These are phyloP conservation scores for Tricholoma sp. DNA, from an alignment of 768 basidiomycete genomes.

Conservation along the genomic window DNA sequence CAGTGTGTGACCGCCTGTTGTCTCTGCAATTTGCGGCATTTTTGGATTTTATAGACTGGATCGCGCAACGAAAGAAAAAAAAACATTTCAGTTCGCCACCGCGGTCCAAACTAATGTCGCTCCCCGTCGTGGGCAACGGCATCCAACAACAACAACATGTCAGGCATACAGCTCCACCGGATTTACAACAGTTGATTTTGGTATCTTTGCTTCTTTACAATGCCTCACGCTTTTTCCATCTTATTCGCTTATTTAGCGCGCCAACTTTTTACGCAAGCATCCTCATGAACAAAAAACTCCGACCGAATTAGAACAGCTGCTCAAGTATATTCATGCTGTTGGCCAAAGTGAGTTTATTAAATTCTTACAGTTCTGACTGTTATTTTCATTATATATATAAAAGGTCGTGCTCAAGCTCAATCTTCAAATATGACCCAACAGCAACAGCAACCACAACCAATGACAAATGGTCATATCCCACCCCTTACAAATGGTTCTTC, in stretches of 20 bases:
- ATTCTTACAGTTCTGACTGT: background rate
- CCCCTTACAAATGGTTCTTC: slow-evolving; percentile 38
- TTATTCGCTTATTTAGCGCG: slow-evolving; percentile 31
- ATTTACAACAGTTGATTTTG: slow-evolving; percentile 39
- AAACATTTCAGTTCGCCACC: background rate
- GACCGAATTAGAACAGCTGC: slow-evolving; percentile 39
- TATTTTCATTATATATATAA: background rate
- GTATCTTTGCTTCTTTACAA: slow-evolving; percentile 25
- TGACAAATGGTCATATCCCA: slow-evolving; percentile 47
- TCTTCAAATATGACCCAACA: slow-evolving; percentile 28
- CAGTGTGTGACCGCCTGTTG: slow-evolving; percentile 15
- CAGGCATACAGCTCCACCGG: slow-evolving; percentile 26
- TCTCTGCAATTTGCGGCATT: slow-evolving; percentile 25
- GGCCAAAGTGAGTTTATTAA: slow-evolving; percentile 29
- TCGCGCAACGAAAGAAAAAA: too few species aligned
- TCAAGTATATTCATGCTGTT: slow-evolving; percentile 44
- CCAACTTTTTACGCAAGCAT: slow-evolving; percentile 45
- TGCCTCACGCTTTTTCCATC: slow-evolving; percentile 9
- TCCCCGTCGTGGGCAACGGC: slow-evolving; percentile 37
- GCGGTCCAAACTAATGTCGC: too few species aligned
- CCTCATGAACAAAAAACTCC: slow-evolving; percentile 44
- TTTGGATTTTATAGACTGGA: slow-evolving; percentile 5
- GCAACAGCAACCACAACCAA: slow-evolving; percentile 24
- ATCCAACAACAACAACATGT: slow-evolving; percentile 22
- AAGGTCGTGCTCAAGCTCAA: slow-evolving; percentile 24